A percentile compares a stretch with the other conserved stretches of the same genome.
Conservation (phyloP, 768 basidiomycete genomes). For the Cystofilobasidium capitatum region DNA sequence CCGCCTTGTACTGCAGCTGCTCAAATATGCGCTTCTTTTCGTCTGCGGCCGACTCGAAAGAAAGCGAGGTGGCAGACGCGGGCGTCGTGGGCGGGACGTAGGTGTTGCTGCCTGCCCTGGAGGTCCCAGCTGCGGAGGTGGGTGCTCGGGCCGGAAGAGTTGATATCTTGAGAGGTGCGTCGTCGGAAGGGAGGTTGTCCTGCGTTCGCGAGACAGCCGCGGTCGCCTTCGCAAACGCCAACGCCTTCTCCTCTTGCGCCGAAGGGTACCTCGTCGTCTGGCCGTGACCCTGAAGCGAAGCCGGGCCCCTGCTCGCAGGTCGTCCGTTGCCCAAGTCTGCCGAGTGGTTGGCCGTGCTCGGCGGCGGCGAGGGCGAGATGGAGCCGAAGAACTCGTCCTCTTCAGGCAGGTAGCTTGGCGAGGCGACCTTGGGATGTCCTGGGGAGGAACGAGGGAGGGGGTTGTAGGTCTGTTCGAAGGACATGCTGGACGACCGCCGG, state of each 20-base stretch:
- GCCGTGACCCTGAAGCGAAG: too few relatives aligned
- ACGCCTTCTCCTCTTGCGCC: conserved; percentile 20
- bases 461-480: neutral
- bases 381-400: neutral
- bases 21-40: conserved; percentile 21
- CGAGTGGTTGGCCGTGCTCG: neutral
- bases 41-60: conserved; percentile 14
- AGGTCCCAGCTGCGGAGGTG: neutral
- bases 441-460: neutral
- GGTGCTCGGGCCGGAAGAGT: neutral
- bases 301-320: too few relatives aligned
- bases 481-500: neutral
- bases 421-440: neutral
- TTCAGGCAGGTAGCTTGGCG: neutral
- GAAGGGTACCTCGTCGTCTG: conserved; percentile 5
- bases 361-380: neutral
- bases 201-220: neutral
- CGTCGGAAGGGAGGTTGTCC: neutral
- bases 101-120: too few relatives aligned
- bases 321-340: neutral
- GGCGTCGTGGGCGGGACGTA: too few relatives aligned
- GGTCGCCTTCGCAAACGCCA: conserved; percentile 4
- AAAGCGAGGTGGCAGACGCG: neutral
- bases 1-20: conserved; percentile 11
- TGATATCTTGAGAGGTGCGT: neutral